Percentiles rank a stretch among this genome's conserved stretches.
Evolutionary conservation across 148 eudicot species (phyloP).

Genomic region (Polygonum maritimum): DNA sequence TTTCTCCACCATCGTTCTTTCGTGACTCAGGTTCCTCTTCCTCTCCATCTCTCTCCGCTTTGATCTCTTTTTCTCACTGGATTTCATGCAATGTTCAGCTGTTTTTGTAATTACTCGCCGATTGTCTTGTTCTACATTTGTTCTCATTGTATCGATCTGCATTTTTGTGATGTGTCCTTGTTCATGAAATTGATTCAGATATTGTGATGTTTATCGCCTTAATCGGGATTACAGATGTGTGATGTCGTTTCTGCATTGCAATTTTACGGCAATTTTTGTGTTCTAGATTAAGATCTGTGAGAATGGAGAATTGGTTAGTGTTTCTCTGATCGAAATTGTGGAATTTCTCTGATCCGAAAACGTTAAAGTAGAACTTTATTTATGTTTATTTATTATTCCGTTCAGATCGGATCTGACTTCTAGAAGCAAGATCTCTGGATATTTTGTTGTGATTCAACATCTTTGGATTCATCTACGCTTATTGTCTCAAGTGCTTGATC

Average conservation of each 20-base stretch:
- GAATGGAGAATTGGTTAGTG: not conserved
- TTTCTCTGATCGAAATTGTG: too few relatives aligned
- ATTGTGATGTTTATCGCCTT: not conserved
- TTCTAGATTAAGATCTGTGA: not conserved
- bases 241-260: not conserved
- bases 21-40: not conserved
- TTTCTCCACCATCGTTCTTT: not conserved
- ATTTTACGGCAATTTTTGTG: not conserved
- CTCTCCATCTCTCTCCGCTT: not conserved
- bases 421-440: not conserved
- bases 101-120: not conserved
- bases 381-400: not conserved
- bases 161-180: not conserved
- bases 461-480: not conserved
- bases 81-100: constrained; percentile 6
- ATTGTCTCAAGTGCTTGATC: not conserved
- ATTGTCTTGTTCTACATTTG: not conserved
- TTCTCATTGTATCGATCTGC: not conserved
- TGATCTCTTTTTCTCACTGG: not conserved
- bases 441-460: not conserved
- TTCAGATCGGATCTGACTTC: not conserved
- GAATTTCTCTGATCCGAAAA: not conserved
- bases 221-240: not conserved
- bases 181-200: not conserved
- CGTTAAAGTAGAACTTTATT: not conserved